Conservation (phyloP, 208 protist species). For the Tritrichomonas musculus region DNA sequence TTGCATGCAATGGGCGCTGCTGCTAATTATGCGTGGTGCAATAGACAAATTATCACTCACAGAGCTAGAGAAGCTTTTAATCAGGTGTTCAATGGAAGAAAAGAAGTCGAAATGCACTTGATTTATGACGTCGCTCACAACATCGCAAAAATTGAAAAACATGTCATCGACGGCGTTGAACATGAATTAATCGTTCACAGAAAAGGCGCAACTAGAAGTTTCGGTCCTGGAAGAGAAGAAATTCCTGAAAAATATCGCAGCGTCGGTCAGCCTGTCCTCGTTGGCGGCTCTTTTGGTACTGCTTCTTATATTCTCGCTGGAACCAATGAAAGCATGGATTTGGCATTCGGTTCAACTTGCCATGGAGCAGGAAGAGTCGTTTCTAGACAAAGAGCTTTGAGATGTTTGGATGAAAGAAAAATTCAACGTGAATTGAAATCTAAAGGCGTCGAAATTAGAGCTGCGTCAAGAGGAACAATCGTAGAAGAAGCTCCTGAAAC, state of each 20-base stretch:
- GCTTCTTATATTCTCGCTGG: conserved; percentile 67
- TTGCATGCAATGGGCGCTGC: conserved; percentile 63
- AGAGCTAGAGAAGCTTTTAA: conserved; percentile 57
- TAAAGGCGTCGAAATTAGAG: conserved; percentile 61
- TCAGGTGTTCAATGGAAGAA: conserved; percentile 50
- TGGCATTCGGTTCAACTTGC: conserved; percentile 68
- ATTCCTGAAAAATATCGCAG: conserved; percentile 68
- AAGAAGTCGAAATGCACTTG: conserved; percentile 61
- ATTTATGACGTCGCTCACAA: too few species aligned
- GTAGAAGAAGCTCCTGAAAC: conserved; percentile 69
- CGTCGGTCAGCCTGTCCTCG: conserved; percentile 71
- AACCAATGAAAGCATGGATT: conserved; percentile 57
- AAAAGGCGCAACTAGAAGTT: conserved; percentile 70
- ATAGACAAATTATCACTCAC: conserved; percentile 65
- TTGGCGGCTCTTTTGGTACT: conserved; percentile 76
- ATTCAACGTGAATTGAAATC: conserved; percentile 53
- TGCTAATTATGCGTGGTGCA: too few species aligned
- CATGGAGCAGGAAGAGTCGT: conserved; percentile 67
- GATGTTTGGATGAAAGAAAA: conserved; percentile 44
- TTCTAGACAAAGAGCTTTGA: conserved; percentile 51
- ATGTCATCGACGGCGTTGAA: too few species aligned
- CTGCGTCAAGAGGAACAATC: conserved; percentile 67
- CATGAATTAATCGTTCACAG: too few species aligned
- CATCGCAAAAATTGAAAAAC: too few species aligned
- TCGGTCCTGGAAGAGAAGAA: conserved; percentile 65